Evolutionary conservation across 208 protist genomes (phyloP), one percentile per base, ranked within the genome.

Genomic region (Crithidia sp.): DNA sequence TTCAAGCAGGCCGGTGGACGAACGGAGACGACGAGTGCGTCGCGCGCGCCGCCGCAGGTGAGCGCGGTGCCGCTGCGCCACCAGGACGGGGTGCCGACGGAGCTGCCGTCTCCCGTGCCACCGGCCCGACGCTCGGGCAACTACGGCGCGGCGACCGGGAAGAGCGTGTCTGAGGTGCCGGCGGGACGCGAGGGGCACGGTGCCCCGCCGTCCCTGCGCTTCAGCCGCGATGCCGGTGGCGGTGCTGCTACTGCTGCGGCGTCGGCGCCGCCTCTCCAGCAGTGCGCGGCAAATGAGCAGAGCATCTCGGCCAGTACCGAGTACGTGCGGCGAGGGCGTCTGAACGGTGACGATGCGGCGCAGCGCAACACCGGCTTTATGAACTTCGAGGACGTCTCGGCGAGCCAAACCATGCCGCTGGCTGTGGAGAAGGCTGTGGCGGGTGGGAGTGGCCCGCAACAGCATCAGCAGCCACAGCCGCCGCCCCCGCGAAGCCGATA

Each of bases 241-340:
- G 45, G 17, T 14, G 39, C 40, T 39, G 45, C 4, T 14, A 39
- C 16, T 36, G 12, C 57, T 37, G 28, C 7, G 6, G 54, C 12
- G 10, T 7, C 28, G 8, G 17, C 28, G 17, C 13, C 39, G 5
- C 45, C 45, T 0, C 6, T 37, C 14, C 55, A 47, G 17, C 55
- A 61, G 14, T 57, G 57, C 45, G 36, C 52, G 57, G 45, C 14
- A 16, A 45, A 65, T 37, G 55, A 65, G 47, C 55, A 57, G 37
- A 79, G 74, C 67, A 44, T 66, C 14, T 79, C 74, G 36, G 40
- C 59, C 10, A 79, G 62, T 54, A 17, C 67, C 49, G 67, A 52
- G 37, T 84, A 84, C 74, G 75, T 77, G 60, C 75, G 69, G 47
- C 74, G 79, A 16, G 75, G 79, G 36, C 44, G n/a, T 13, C 9